These are phyloP conservation scores for Panicum miliaceum DNA, from an alignment of 176 grass and related monocot species.

Conservation along the genomic window DNA sequence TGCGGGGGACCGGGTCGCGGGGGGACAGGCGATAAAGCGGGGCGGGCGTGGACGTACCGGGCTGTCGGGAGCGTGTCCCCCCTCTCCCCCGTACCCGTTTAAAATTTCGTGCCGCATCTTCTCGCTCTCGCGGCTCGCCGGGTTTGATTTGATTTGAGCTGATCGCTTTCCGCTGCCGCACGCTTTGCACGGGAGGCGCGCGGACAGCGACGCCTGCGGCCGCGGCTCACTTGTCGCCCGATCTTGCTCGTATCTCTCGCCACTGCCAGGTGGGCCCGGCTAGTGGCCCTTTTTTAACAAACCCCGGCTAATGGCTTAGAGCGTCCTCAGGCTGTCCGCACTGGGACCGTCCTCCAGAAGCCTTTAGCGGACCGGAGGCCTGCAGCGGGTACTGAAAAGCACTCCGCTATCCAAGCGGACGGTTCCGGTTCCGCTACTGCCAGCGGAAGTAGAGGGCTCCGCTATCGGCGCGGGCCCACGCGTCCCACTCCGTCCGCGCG, in stretches of 20 bases:
- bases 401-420: too few relatives aligned
- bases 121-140: neutral
- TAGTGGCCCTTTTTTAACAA: too few relatives aligned
- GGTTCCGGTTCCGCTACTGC: too few relatives aligned
- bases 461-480: too few relatives aligned
- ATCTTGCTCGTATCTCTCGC: neutral
- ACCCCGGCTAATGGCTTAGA: too few relatives aligned
- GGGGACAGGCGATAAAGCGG: slow-evolving; percentile 37
- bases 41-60: slow-evolving; percentile 33
- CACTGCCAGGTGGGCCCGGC: neutral
- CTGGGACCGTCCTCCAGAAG: too few relatives aligned
- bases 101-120: neutral
- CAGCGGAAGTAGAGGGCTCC: too few relatives aligned
- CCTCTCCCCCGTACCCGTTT: neutral
- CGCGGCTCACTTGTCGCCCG: neutral
- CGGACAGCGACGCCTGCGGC: slow-evolving; percentile 10
- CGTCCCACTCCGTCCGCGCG: too few relatives aligned
- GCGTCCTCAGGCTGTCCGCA: too few relatives aligned
- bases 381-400: too few relatives aligned
- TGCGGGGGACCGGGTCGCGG: neutral
- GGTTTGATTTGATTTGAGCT: neutral
- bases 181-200: slow-evolving; percentile 4
- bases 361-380: too few relatives aligned
- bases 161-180: slow-evolving; percentile 35
- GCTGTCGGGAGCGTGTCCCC: slow-evolving; percentile 48